phyloP scores from a whole-genome alignment of 2,329 filamentous ascomycete species.

The Dactylella cylindrospora region DNA sequence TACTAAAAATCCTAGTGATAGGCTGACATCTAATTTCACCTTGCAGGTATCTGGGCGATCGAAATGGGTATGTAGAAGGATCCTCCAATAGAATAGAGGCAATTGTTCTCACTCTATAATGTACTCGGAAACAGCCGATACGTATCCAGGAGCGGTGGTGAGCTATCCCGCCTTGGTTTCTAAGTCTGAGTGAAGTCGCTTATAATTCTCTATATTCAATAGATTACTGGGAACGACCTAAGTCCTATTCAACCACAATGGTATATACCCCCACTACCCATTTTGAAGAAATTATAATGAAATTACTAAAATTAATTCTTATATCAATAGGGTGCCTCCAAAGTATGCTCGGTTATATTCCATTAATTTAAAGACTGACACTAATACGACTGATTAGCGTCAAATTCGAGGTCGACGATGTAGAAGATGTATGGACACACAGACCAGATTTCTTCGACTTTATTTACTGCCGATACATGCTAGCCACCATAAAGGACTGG shows the following conservation, averaged over 20 bases:
- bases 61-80: conserved; percentile 62
- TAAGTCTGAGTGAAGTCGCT: no score
- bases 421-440: conserved; percentile 47
- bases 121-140: conserved; percentile 25
- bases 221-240: conserved; percentile 50
- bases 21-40: no score
- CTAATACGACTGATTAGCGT: conserved; percentile 16
- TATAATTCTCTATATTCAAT: no score
- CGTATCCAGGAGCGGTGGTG: conserved; percentile 21
- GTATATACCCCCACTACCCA: conserved; percentile 7
- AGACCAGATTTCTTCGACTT: conserved; percentile 49
- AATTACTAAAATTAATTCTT: neutral
- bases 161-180: no score
- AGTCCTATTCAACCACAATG: conserved; percentile 49
- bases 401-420: conserved; percentile 48
- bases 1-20: no score
- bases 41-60: conserved; percentile 47
- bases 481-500: conserved; percentile 63
- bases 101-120: neutral
- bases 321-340: conserved; percentile 20
- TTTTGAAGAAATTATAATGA: no score
- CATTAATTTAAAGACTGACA: neutral
- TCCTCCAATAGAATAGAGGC: no score
- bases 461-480: conserved; percentile 55
- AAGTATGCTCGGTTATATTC: conserved; percentile 11